A percentile compares a stretch with the other conserved stretches of the same genome.
These are phyloP conservation scores for Mrakia blollopis DNA, from an alignment of 768 basidiomycete genomes.

Conservation along the genomic window DNA sequence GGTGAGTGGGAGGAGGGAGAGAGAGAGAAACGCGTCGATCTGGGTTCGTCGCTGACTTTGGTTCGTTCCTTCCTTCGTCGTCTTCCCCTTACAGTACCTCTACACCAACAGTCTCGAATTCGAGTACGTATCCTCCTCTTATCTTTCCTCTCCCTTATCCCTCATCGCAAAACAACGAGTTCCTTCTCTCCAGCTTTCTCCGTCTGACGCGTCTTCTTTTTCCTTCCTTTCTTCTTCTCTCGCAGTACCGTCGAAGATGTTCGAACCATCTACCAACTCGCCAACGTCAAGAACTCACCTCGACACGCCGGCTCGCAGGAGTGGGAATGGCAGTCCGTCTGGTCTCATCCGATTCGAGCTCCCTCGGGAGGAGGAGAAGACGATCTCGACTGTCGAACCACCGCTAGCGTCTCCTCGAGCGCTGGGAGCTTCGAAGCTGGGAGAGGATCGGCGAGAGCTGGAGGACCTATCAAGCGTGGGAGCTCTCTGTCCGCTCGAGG, in stretches of 20 bases:
- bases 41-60: not conserved
- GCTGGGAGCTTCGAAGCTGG: conserved; percentile 9
- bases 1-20: not conserved
- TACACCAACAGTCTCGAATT: conserved; percentile 21
- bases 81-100: not conserved
- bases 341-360: not conserved
- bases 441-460: not conserved
- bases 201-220: not conserved
- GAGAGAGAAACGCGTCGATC: not conserved
- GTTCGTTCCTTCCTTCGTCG: not conserved
- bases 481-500: not conserved
- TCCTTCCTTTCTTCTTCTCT: too few species aligned
- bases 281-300: conserved; percentile 7
- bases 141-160: not conserved
- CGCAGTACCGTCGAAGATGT: conserved; percentile 12
- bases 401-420: conserved; percentile 2
- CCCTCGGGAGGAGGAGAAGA: not conserved
- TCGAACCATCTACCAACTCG: conserved; percentile 11
- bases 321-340: conserved; percentile 21
- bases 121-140: not conserved
- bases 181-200: not conserved
- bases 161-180: not conserved
- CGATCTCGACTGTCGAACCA: not conserved
- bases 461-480: not conserved
- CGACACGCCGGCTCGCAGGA: not conserved